Base-by-base conservation (phyloP, 345 rosid species). In the Litchi chinensis region DNA sequence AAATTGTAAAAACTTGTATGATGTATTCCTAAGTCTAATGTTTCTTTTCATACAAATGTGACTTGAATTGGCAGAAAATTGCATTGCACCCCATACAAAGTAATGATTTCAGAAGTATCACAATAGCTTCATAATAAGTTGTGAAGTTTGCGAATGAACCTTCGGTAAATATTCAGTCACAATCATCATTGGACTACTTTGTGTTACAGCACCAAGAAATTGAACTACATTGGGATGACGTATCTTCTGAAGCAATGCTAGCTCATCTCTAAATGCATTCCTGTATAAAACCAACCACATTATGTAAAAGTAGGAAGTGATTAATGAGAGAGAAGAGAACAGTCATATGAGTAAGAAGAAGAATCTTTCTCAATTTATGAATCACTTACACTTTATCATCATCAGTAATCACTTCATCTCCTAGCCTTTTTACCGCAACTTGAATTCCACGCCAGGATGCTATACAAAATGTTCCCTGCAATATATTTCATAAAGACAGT, bases 121-220 rank as follows among this genome's bases (percentile, higher is more conserved):
- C 24, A 60, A 40, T 41, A 46, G 28, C 11, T 67, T 52, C 21
- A 76, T 18, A 37, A 52, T 46, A 59, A 52, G 57, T 11, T 41
- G 75, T 5, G 77, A 77, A 65, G 18, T 64, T 62, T 43, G 72
- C 44, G 68, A 63, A 66, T 75, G 67, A 64, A 95, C 98, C 97
- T 93, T 91, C 12, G 92, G 97, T 76, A 96, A 80, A 82, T 92
- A 93, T 81, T 93, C 99, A 18, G 93, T 96, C 66, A 96, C 98
- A 82, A 93, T 96, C 98, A 96, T 96, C 99, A 96, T 91, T 54
- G 99, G 98, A 77, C 92, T 93, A 85, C 88, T 96, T 79, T 92
- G 99, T 22, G 98, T 95, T 76, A 96, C 97, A 71, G 99, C 98
- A 77, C 99, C 97, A 79, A 96, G 90, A 85, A 96, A 96, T 83